A percentile compares a stretch with the other conserved stretches of the same genome.
Conservation (phyloP, 305 asterid genomes). For the Fraxinus baroniana region DNA sequence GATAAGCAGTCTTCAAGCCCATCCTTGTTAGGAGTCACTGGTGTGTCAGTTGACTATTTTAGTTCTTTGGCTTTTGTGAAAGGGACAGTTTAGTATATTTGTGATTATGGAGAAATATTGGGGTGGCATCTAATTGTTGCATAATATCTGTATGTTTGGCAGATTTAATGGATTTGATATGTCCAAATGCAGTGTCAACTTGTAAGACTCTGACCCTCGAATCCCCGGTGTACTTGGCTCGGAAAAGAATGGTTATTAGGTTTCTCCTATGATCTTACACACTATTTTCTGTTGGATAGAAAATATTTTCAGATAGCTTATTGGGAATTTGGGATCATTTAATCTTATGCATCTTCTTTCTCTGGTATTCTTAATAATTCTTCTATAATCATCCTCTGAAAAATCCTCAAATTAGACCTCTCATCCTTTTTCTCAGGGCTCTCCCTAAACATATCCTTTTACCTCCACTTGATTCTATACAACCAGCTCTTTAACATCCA, state of each 20-base stretch:
- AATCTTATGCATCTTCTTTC: neutral
- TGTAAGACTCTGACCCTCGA: neutral
- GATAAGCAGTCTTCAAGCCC: neutral
- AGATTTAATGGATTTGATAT: neutral
- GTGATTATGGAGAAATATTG: neutral
- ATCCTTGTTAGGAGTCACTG: conserved; percentile 7
- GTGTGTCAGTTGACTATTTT: neutral
- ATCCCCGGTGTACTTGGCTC: neutral
- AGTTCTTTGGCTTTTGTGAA: neutral
- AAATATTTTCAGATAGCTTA: neutral
- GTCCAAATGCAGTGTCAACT: neutral
- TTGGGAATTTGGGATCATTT: neutral
- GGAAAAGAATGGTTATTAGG: neutral
- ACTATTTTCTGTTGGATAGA: neutral
- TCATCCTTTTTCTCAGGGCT: neutral
- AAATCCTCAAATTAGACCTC: neutral
- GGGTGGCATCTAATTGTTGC: neutral
- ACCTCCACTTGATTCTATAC: neutral
- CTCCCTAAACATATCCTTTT: neutral
- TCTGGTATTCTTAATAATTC: neutral
- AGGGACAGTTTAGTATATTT: neutral
- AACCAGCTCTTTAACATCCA: neutral
- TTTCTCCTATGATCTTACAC: neutral
- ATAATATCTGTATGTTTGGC: conserved; percentile 1
- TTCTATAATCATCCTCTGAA: neutral